Base-by-base conservation (phyloP, 1,284 basidiomycete species). In the Rhodotorula sp. region DNA sequence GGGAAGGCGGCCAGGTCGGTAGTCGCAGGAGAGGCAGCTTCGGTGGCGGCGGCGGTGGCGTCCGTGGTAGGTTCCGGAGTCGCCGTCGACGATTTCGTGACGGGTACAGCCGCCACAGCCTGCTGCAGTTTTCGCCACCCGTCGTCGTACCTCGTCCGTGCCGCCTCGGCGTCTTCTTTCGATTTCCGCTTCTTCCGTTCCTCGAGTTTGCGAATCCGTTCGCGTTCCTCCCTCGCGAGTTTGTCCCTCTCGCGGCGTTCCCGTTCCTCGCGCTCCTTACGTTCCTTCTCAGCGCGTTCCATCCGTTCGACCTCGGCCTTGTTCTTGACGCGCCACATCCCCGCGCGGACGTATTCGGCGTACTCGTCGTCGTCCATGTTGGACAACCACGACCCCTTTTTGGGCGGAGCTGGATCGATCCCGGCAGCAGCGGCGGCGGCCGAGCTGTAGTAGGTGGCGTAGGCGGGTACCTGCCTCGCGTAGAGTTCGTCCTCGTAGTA, bases 361-460 rank as follows among this genome's bases (percentile, higher is more conserved):
- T 92, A 92, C 74, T 90, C 87, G 71, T 92, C 89, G n/a, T 91
- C 90, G 75, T 89, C 88, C 88, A 92, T 88, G 69, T 84, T 82
- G 30, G 44, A 51, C 18, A 64, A 30, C 44, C 45, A 45, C 6
- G 30, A 30, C 33, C 53, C n/a, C 24, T 6, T 42, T 3, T 30
- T 45, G 18, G 53, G 26, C 22, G 49, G 30, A 24, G 30, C 51
- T 14, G 53, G 53, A 26, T 54, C 53, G 30, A 64, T 42, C 6
- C 71, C 71, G 17, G 65, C 65, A 10, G 74, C 69, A 0, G 45
- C 62, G 8, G 59, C 67, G 10, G 69, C 69, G 7, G 74, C 74
- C 18, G 49, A 37, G n/a, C 70, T 63, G 51, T 69, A 75, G 29
- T 56, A 26, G 26, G 48, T 67, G 24, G 62, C 65, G 46, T 70